Percentiles rank a stretch among this genome's conserved stretches.
Conservation (phyloP, 1,284 basidiomycete species). For the Marasmius oreades region DNA sequence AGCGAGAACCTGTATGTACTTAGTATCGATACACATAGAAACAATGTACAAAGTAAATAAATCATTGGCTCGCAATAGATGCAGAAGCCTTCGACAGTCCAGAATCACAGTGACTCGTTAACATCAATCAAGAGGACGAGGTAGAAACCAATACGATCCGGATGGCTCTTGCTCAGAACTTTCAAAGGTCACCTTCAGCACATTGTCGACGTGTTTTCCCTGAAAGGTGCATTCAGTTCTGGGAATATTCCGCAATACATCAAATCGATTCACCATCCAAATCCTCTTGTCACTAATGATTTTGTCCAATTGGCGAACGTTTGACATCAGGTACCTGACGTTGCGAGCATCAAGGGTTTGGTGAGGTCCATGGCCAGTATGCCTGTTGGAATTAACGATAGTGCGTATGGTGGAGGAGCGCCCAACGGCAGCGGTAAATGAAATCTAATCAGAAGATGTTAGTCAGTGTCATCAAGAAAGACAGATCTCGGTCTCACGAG, state of each 20-base stretch:
- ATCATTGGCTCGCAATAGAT: too few relatives aligned
- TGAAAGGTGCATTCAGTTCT: not conserved
- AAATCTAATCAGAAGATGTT: constrained; percentile 17
- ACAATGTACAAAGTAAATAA: too few relatives aligned
- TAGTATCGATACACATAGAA: too few relatives aligned
- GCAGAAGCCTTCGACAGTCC: too few relatives aligned
- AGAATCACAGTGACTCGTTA: too few relatives aligned
- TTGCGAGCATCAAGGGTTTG: constrained; percentile 26
- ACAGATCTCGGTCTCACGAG: constrained; percentile 37
- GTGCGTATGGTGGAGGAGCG: constrained; percentile 39
- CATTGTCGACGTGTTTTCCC: constrained; percentile 1
- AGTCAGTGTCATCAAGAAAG: not conserved
- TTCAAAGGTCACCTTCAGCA: constrained; percentile 12
- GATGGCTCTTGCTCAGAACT: constrained; percentile 4
- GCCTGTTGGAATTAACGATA: constrained; percentile 46
- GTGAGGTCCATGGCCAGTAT: constrained; percentile 41
- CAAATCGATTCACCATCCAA: constrained; percentile 48
- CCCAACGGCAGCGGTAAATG: constrained; percentile 33
- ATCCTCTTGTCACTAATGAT: constrained; percentile 51
- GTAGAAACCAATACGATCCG: constrained; percentile 32
- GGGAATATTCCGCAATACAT: not conserved
- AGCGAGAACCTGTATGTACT: too few relatives aligned
- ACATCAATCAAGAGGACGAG: constrained; percentile 19
- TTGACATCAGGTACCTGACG: constrained; percentile 28
- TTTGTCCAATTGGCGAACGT: constrained; percentile 41